phyloP scores from a whole-genome alignment of 2,329 filamentous ascomycete species.

The Lachnellula suecica region DNA sequence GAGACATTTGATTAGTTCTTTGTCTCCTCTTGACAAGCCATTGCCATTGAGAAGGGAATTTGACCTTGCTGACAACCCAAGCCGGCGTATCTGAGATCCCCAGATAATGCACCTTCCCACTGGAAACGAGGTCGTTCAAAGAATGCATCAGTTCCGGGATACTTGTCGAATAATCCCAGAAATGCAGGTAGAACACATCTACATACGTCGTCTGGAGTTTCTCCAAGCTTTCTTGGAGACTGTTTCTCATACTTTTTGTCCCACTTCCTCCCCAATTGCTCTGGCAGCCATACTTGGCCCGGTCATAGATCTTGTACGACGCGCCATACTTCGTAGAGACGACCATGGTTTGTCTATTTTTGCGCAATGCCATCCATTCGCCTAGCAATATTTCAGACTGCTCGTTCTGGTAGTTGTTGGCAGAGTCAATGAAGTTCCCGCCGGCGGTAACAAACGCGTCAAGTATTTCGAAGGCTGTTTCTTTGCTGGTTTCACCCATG shows the following conservation, averaged over 20 bases:
- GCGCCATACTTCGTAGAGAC: slow-evolving; percentile 54
- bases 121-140: slow-evolving; percentile 56
- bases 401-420: slow-evolving; percentile 57
- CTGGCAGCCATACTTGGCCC: background rate
- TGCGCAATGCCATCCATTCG: slow-evolving; percentile 52
- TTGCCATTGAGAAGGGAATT: too few relatives aligned
- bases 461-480: slow-evolving; percentile 53
- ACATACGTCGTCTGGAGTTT: slow-evolving; percentile 68
- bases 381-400: slow-evolving; percentile 57
- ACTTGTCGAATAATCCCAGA: slow-evolving; percentile 53
- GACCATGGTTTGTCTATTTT: slow-evolving; percentile 50
- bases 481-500: slow-evolving; percentile 55
- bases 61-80: slow-evolving; percentile 53
- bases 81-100: slow-evolving; percentile 67
- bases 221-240: slow-evolving; percentile 34
- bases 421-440: slow-evolving; percentile 67
- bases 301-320: slow-evolving; percentile 18
- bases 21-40: too few relatives aligned
- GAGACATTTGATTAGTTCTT: slow-evolving; percentile 30
- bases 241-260: slow-evolving; percentile 13
- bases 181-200: slow-evolving; percentile 47
- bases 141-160: slow-evolving; percentile 66
- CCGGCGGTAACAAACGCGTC: slow-evolving; percentile 54
- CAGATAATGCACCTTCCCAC: slow-evolving; percentile 64
- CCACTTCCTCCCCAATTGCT: slow-evolving; percentile 20